Percentiles rank a stretch among this genome's conserved stretches.
These are phyloP conservation scores for Selaginella tamariscina DNA, from an alignment of 75 land plant species.

Conservation along the genomic window DNA sequence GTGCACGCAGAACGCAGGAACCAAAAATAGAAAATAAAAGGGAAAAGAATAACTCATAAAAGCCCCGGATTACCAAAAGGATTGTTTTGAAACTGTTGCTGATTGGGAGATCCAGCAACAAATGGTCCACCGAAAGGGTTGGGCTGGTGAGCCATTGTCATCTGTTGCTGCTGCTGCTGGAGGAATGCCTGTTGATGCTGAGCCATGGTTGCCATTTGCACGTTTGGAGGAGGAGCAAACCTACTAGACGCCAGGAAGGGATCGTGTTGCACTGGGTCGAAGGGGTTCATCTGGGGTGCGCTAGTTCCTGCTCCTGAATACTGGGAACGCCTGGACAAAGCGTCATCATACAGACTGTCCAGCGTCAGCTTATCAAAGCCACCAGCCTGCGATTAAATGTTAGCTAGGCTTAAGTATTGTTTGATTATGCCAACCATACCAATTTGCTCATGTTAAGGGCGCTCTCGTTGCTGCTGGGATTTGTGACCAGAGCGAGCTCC, in stretches of 20 bases:
- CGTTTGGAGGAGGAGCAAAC: slow-evolving; percentile 66
- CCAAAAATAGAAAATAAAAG: neutral
- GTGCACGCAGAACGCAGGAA: neutral
- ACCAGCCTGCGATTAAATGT: slow-evolving; percentile 46
- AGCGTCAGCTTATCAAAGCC: slow-evolving; percentile 79
- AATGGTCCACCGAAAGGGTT: slow-evolving; percentile 38
- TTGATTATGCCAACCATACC: slow-evolving; percentile 32
- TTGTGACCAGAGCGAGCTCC: slow-evolving; percentile 82
- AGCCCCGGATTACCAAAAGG: slow-evolving; percentile 43
- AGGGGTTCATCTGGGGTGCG: slow-evolving; percentile 51
- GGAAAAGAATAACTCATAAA: slow-evolving; percentile 15
- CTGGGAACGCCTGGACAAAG: slow-evolving; percentile 30
- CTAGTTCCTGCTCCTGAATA: slow-evolving; percentile 25
- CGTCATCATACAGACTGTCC: slow-evolving; percentile 90
- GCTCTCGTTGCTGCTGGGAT: slow-evolving; percentile 41
- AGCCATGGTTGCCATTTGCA: slow-evolving; percentile 78
- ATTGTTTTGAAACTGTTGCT: slow-evolving; percentile 22
- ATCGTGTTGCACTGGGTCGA: slow-evolving; percentile 37
- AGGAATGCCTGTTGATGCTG: slow-evolving; percentile 76
- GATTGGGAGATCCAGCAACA: slow-evolving; percentile 13
- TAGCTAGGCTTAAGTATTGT: neutral
- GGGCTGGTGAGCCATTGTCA: slow-evolving; percentile 33
- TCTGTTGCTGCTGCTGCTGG: slow-evolving; percentile 62
- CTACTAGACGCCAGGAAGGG: slow-evolving; percentile 63
- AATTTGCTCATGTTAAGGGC: slow-evolving; percentile 50